Conservation (phyloP, 331 rosid species). For the Pyrus hybrid region DNA sequence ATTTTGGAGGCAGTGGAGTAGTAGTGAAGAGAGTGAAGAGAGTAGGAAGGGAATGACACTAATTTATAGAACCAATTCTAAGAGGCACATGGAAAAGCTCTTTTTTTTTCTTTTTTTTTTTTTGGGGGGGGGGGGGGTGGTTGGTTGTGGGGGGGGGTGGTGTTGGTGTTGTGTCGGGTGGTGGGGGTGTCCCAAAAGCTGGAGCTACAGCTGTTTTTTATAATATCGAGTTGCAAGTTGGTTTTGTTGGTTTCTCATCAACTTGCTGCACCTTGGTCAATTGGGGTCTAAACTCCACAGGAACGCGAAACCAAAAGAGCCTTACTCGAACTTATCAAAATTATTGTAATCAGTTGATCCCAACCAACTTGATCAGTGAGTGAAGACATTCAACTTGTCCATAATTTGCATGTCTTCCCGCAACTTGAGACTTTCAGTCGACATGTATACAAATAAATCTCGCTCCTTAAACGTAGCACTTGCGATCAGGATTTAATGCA, state of each 20-base stretch:
- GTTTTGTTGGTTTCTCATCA: not conserved
- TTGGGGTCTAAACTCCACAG: not conserved
- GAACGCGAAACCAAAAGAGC: not conserved
- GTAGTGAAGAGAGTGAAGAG: not conserved
- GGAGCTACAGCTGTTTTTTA: not conserved
- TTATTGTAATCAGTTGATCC: not conserved
- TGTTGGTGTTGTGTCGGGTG: too few species aligned
- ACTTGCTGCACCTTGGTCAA: not conserved
- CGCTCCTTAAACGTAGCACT: not conserved
- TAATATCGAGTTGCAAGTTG: not conserved
- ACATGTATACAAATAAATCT: not conserved
- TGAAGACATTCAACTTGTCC: too few species aligned
- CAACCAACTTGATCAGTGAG: too few species aligned
- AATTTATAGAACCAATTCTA: constrained; percentile 10
- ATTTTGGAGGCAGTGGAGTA: not conserved
- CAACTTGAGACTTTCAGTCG: not conserved
- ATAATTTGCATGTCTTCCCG: not conserved
- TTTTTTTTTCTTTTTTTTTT: too few species aligned
- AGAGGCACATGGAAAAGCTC: not conserved
- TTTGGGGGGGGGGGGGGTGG: too few species aligned
- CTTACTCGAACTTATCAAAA: not conserved
- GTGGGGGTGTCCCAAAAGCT: not conserved
- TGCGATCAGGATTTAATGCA: too few species aligned
- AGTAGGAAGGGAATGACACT: not conserved
- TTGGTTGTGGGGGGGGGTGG: too few species aligned